Base-by-base conservation (phyloP, 305 asterid species). In the Coffea humblotiana region DNA sequence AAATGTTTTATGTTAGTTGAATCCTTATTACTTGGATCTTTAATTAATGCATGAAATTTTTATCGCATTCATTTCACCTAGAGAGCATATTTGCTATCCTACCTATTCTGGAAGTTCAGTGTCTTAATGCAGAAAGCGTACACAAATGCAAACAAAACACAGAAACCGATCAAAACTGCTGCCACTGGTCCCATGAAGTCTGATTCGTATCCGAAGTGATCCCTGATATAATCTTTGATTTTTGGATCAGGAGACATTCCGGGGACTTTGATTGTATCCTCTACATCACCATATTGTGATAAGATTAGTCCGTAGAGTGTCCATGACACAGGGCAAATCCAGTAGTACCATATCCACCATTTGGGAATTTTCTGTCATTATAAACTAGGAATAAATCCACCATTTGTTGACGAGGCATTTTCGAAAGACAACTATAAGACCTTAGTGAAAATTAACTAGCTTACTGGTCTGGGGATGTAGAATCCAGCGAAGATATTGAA, bases 251-350 rank as follows among this genome's bases (percentile, higher is more conserved):
- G n/a, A n/a, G 78, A 2, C 78, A 61, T 75, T 63, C 97, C 98
- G 0, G 89, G 88, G 0, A 88, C 93, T 1, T 27, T 70, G 52
- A 95, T 92, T 9, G 84, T 83, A 0, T 40, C 70, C 60, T 83
- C 84, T 56, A 86, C 82, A 52, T 95, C 99, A 23, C 98, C 97
- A 35, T 92, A 95, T 77, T 95, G 97, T 25, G 97, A 94, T 45
- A 92, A 85, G 72, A 95, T 92, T 49, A 90, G 58, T n/a, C 99
- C 99, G 15, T 95, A 91, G 2, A 95, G 92, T 1, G 98, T 95
- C 99, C 99, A 95, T 14, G 98, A 97, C 78, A 93, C 91, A 0
- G 99, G 99, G 80, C 98, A 95, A 56, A 93, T 84, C 97, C 97
- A 95, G 81, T 92, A 93, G 80, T 90, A 85, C 87, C 87, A 84